Percentiles rank a stretch among this genome's conserved stretches.
Conservation (phyloP, 345 rosid genomes). For the Lepidium aucheri region DNA sequence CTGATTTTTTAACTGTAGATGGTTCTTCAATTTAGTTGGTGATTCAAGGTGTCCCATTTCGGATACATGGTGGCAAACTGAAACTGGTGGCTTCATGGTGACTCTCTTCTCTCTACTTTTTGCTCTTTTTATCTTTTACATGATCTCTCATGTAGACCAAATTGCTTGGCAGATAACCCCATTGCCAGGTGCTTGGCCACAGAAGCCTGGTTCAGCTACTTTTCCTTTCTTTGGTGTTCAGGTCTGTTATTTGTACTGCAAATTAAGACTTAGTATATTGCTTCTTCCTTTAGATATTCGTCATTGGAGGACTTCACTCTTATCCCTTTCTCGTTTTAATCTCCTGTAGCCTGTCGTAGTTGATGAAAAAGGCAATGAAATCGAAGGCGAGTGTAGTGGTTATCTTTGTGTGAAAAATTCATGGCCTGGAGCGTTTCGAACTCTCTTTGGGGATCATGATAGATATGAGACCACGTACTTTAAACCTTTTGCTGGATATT, state of each 20-base stretch:
- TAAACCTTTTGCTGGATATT: conserved; percentile 91
- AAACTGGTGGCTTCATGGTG: conserved; percentile 99
- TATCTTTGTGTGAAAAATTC: conserved; percentile 82
- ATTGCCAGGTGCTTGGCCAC: conserved; percentile 98
- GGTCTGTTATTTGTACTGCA: conserved; percentile 37
- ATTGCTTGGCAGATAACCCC: conserved; percentile 71
- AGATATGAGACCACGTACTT: conserved; percentile 97
- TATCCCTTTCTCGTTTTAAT: not conserved
- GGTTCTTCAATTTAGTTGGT: conserved; percentile 92
- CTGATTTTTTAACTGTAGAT: conserved; percentile 40
- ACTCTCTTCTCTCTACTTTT: not conserved
- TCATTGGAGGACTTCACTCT: not conserved
- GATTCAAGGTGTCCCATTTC: conserved; percentile 90
- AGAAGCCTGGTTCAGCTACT: conserved; percentile 99
- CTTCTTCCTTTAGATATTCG: not conserved
- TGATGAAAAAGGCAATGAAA: conserved; percentile 94
- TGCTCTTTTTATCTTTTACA: not conserved
- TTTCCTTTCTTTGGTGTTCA: conserved; percentile 99
- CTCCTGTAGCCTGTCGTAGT: conserved; percentile 68
- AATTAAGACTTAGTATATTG: not conserved
- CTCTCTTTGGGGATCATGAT: conserved; percentile 96
- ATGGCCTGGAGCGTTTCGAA: conserved; percentile 98
- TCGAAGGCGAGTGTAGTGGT: conserved; percentile 93
- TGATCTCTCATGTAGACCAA: conserved; percentile 13
- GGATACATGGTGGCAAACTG: conserved; percentile 99